Base-by-base conservation (phyloP, 768 basidiomycete species). In the Tulasnella calospora region DNA sequence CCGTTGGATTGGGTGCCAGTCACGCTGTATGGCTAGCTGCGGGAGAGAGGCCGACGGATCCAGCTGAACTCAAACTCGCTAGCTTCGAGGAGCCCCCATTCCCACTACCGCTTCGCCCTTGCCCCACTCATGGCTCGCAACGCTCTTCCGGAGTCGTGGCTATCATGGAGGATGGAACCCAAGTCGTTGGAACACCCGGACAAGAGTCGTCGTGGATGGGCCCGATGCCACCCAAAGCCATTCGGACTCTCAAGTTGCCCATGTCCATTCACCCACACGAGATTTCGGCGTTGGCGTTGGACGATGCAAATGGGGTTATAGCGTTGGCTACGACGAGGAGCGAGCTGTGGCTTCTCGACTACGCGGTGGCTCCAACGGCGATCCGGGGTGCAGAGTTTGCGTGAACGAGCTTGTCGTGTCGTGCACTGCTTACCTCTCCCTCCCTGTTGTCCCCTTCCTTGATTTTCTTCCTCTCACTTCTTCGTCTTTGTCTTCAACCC, bases 301-400 rank as follows among this genome's bases (percentile, higher is more conserved):
- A 78, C 71, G 77, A 78, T n/a, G 61, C 77, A 2, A 71, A 70
- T 36, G 77, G 77, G 6, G 57, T 76, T 33, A 61, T 76, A 8
- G 75, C 75, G 12, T 36, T 76, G 35, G 51, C 75, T 19, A 61
- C 75, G n/a, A 61, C 67, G 46, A 61, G 57, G 67, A 61, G 75
- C 67, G 75, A 76, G 57, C 51, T 76, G 75, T 76, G 75, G 75
- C 51, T 76, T 38, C 75, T 76, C 19, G 75, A 76, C 41, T 76
- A 76, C 35, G 75, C 47, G 17, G 51, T 76, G 47, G 40, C 40
- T 35, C 75, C 75, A 21, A 61, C 27, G 2, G 23, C 55, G 55
- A 67, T 67, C 27, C 61, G 61, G 61, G 67, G 75, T 40, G 57
- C 38, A 23, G 75, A 61, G 75, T 61, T 76, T 38, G 75, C 51